A percentile compares a stretch with the other conserved stretches of the same genome.
phyloP scores from a whole-genome alignment of 495 filamentous ascomycete genomes.

The Penicillium turbatum region DNA sequence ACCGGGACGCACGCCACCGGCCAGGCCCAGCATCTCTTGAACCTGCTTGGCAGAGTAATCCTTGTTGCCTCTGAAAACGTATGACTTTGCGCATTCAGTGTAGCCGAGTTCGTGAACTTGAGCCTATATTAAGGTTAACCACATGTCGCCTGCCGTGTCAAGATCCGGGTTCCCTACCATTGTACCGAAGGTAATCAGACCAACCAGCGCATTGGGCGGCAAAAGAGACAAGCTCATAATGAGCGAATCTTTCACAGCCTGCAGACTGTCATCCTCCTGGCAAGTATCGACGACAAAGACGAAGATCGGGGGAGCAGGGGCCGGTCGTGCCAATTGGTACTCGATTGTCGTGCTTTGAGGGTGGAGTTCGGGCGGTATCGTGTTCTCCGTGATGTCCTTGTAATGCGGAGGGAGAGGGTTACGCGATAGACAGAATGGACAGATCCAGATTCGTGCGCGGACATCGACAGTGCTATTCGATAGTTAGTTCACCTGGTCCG shows the following conservation, averaged over 20 bases:
- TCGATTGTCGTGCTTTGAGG: slow-evolving; percentile 94
- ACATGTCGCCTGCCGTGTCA: slow-evolving; percentile 1
- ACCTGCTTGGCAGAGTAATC: slow-evolving; percentile 96
- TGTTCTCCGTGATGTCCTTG: slow-evolving; percentile 94
- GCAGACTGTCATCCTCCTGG: slow-evolving; percentile 95
- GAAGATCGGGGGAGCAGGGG: slow-evolving; percentile 92
- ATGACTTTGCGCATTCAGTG: slow-evolving; percentile 97
- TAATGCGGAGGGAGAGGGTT: slow-evolving; percentile 96
- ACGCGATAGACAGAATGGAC: slow-evolving; percentile 94
- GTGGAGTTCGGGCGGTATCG: slow-evolving; percentile 93
- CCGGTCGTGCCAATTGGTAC: slow-evolving; percentile 88
- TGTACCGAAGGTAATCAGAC: slow-evolving; percentile 91
- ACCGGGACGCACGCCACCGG: slow-evolving; percentile 67
- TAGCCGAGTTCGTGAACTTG: slow-evolving; percentile 99
- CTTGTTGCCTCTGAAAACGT: slow-evolving; percentile 97
- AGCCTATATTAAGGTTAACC: slow-evolving; percentile 49
- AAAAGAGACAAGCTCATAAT: slow-evolving; percentile 96
- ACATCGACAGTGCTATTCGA: slow-evolving; percentile 81
- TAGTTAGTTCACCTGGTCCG: slow-evolving; percentile 19
- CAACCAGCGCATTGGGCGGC: slow-evolving; percentile 89
- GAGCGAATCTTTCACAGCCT: slow-evolving; percentile 91
- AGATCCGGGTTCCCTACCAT: slow-evolving; percentile 59
- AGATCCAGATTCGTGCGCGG: slow-evolving; percentile 94
- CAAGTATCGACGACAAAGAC: slow-evolving; percentile 98
- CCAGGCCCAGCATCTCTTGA: slow-evolving; percentile 92